Conservation (phyloP, 306 rosid genomes). For the Malus asiatica region DNA sequence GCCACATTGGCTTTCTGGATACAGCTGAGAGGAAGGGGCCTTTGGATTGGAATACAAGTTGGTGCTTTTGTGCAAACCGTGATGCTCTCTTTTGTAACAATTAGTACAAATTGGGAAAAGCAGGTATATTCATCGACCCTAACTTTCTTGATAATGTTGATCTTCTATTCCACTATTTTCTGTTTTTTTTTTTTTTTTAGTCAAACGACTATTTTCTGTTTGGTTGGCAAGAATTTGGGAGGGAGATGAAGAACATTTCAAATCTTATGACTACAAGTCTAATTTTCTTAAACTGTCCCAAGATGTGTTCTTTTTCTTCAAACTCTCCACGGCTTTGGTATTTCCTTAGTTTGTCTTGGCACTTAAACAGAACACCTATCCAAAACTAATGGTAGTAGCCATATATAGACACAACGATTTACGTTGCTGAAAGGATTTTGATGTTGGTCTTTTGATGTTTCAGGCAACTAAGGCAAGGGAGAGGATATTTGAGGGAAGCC, state of each 20-base stretch:
- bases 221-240: neutral
- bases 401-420: neutral
- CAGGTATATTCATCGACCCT: constrained; percentile 23
- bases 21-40: constrained; percentile 48
- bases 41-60: constrained; percentile 65
- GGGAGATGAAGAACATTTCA: neutral
- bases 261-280: neutral
- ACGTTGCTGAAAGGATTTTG: neutral
- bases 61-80: constrained; percentile 45
- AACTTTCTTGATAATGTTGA: neutral
- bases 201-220: neutral
- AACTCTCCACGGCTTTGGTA: neutral
- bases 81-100: constrained; percentile 39
- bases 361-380: too few species aligned
- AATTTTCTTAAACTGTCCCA: neutral
- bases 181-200: neutral
- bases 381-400: neutral
- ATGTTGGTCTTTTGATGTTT: neutral
- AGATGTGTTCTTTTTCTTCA: neutral
- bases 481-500: constrained; percentile 23
- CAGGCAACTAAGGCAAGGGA: constrained; percentile 30
- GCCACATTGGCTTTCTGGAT: constrained; percentile 44
- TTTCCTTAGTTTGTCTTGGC: neutral
- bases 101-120: constrained; percentile 48
- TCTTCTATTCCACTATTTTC: neutral